Evolutionary conservation across 306 rosid species (phyloP), one percentile per base, ranked within the genome.

Genomic region (Fragaria nilgerrensis): DNA sequence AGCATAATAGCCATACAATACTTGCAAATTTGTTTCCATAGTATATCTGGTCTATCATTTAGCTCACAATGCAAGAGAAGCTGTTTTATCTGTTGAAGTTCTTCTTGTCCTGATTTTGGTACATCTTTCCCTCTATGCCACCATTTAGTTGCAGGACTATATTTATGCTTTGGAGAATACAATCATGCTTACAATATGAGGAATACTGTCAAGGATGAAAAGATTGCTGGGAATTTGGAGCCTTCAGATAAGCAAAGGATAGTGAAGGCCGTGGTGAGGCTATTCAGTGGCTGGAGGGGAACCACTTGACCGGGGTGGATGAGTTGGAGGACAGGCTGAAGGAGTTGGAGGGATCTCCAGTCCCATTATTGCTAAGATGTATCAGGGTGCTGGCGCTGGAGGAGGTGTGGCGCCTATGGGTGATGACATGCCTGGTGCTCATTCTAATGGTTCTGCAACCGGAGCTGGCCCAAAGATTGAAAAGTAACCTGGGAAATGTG

Each of bases 381-480:
- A 93, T 16, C 97, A 93, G 74, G 85, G 75, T 0, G 74, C 80
- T 9, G 88, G 83, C 11, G 92, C 55, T 1, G 79, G 34, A 17
- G 79, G 74, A 20, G 82, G 77, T 47, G 20, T 44, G 62, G 59
- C 80, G 0, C 80, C 84, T 0, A 75, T 78, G 85, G 87, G 80
- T 0, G 85, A 64, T 9, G 83, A 69, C 20, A 75, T 75, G 78
- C 79, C 81, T 19, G 74, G 62, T 20, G 82, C 77, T 17, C 78
- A 81, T 47, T 81, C 78, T 37, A 83, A 71, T 76, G 81, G 80
- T 0, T 67, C 90, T 3, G 17, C 70, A 4, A 74, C 23, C 32
- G 82, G 90, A 5, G 16, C 89, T 29, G 97, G 98, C 19, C 98
- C 98, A 0, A 94, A 94, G 88, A 94, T 94, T 56, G 97, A 94